Conservation (phyloP, 2,329 filamentous ascomycete species). For the Drechslerella coelobrocha region DNA sequence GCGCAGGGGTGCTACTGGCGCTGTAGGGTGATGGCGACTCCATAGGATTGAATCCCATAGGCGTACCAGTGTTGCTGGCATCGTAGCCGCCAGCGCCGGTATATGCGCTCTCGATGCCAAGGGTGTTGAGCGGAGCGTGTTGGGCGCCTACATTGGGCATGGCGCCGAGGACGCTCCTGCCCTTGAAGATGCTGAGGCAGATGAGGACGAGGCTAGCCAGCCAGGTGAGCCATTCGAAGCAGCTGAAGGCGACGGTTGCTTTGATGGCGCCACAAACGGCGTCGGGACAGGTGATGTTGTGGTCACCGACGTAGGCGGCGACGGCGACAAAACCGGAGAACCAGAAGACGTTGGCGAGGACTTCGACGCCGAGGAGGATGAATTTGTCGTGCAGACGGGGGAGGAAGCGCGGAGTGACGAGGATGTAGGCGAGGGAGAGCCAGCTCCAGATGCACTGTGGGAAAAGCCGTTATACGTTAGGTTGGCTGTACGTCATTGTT, state of each 20-base stretch:
- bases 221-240: slow-evolving; percentile 49
- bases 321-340: slow-evolving; percentile 48
- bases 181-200: slow-evolving; percentile 44
- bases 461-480: too few relatives aligned
- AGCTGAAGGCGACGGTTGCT: slow-evolving; percentile 36
- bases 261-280: slow-evolving; percentile 44
- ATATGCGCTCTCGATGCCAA: slow-evolving; percentile 29
- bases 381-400: slow-evolving; percentile 48
- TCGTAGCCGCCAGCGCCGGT: slow-evolving; percentile 28
- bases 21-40: slow-evolving; percentile 37
- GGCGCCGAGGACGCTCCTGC: slow-evolving; percentile 33
- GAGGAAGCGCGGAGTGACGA: slow-evolving; percentile 44
- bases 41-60: slow-evolving; percentile 41
- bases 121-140: slow-evolving; percentile 20
- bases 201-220: slow-evolving; percentile 35
- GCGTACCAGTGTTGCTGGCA: slow-evolving; percentile 11
- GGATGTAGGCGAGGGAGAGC: slow-evolving; percentile 44
- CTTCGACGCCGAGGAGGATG: slow-evolving; percentile 43
- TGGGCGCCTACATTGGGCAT: slow-evolving; percentile 33
- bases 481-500: too few relatives aligned
- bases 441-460: slow-evolving; percentile 46
- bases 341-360: slow-evolving; percentile 47
- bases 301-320: slow-evolving; percentile 43
- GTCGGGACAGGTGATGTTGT: slow-evolving; percentile 38
- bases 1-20: slow-evolving; percentile 12